Percentiles rank a stretch among this genome's conserved stretches.
Evolutionary conservation across 1,284 basidiomycete genomes (phyloP).

Genomic region (Xerocomus amazonicus): DNA sequence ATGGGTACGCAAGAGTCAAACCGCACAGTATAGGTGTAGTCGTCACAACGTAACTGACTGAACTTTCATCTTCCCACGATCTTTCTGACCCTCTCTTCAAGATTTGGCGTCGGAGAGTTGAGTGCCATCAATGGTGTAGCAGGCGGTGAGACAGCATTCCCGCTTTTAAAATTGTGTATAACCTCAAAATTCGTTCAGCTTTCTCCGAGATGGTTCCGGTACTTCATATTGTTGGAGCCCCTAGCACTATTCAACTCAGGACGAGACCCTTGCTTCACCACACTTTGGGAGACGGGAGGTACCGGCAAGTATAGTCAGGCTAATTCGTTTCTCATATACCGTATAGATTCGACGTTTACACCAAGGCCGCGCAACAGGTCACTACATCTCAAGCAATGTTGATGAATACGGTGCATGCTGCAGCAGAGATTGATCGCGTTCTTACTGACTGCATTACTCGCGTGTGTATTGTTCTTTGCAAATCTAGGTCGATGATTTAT

Average conservation of each 20-base stretch:
- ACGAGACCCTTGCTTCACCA: slow-evolving; percentile 75
- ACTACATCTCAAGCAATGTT: slow-evolving; percentile 68
- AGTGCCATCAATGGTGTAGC: slow-evolving; percentile 82
- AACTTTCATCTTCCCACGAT: neutral
- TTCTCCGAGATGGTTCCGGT: slow-evolving; percentile 90
- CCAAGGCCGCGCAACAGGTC: slow-evolving; percentile 73
- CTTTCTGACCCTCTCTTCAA: slow-evolving; percentile 34
- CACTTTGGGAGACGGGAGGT: slow-evolving; percentile 83
- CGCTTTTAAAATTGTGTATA: neutral
- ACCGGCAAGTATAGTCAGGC: neutral
- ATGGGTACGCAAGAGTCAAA: slow-evolving; percentile 90
- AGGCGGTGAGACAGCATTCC: slow-evolving; percentile 43
- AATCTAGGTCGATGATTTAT: neutral
- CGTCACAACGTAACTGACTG: slow-evolving; percentile 61
- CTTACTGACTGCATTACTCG: slow-evolving; percentile 69
- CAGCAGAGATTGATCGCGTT: slow-evolving; percentile 77
- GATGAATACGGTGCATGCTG: slow-evolving; percentile 50
- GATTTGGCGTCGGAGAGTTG: slow-evolving; percentile 89
- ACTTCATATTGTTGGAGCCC: slow-evolving; percentile 88
- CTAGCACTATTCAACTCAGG: slow-evolving; percentile 72
- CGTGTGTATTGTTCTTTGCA: slow-evolving; percentile 34
- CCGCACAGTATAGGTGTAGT: slow-evolving; percentile 69
- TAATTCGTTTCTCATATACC: slow-evolving; percentile 3
- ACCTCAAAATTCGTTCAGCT: slow-evolving; percentile 39
- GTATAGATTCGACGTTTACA: slow-evolving; percentile 71